Percentiles rank a stretch among this genome's conserved stretches.
These are phyloP conservation scores for Trichoderma arundinaceum DNA, from an alignment of 2,329 filamentous ascomycete genomes.

Conservation along the genomic window DNA sequence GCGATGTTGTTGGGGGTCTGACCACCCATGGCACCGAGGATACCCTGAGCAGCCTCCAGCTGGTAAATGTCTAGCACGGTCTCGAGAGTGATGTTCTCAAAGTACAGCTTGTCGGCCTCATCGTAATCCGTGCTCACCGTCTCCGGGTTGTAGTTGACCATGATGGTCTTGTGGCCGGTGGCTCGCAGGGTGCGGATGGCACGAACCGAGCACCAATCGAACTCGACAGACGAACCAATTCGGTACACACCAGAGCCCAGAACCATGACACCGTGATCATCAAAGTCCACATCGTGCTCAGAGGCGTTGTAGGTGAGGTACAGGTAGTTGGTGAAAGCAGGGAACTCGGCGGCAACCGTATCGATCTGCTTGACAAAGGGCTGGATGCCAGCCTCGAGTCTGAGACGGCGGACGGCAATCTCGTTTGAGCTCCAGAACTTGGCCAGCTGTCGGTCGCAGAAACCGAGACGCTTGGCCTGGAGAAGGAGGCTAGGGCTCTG, in stretches of 20 bases:
- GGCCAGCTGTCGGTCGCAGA: constrained; percentile 90
- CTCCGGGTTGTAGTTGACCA: constrained; percentile 94
- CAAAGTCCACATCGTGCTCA: constrained; percentile 81
- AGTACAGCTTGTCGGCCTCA: constrained; percentile 92
- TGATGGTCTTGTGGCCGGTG: constrained; percentile 88
- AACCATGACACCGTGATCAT: constrained; percentile 94
- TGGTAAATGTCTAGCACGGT: constrained; percentile 93
- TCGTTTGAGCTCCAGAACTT: constrained; percentile 96
- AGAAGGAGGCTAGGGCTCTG: constrained; percentile 70
- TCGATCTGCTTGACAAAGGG: constrained; percentile 98
- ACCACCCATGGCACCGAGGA: constrained; percentile 94
- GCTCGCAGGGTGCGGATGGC: constrained; percentile 89
- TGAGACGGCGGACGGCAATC: constrained; percentile 80
- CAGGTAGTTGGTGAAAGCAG: constrained; percentile 91
- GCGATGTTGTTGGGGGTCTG: constrained; percentile 99
- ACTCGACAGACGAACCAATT: constrained; percentile 97
- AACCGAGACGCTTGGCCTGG: constrained; percentile 90
- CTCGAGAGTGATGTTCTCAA: constrained; percentile 92
- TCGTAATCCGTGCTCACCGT: constrained; percentile 92
- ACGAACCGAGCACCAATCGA: constrained; percentile 98
- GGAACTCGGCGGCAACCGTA: constrained; percentile 96
- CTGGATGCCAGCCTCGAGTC: constrained; percentile 83
- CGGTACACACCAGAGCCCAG: constrained; percentile 94
- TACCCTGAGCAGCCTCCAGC: constrained; percentile 79
- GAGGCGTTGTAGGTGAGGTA: constrained; percentile 95